A percentile compares a stretch with the other conserved stretches of the same genome.
phyloP scores from a whole-genome alignment of 768 basidiomycete species.

The Trametes villosa region DNA sequence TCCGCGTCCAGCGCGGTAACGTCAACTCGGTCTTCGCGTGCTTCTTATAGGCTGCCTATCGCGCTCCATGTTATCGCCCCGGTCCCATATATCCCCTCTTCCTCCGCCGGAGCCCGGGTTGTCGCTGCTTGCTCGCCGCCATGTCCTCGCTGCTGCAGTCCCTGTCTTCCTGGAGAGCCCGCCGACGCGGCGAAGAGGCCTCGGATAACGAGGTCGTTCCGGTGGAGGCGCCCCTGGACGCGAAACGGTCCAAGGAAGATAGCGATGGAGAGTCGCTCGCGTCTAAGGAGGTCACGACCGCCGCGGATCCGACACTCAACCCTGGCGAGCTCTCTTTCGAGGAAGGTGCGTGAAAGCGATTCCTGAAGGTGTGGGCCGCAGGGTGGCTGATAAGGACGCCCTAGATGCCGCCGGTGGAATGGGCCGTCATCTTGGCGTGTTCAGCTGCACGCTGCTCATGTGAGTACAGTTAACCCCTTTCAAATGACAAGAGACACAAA shows the following conservation, averaged over 20 bases:
- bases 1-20: not conserved
- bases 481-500: not conserved
- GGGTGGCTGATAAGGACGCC: not conserved
- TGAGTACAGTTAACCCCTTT: conserved; percentile 23
- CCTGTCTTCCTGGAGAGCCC: not conserved
- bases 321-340: conserved; percentile 53
- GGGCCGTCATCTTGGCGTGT: conserved; percentile 60
- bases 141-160: conserved; percentile 14
- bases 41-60: conserved; percentile 16
- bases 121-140: not conserved
- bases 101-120: not conserved
- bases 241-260: conserved; percentile 14
- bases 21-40: not conserved
- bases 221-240: conserved; percentile 9
- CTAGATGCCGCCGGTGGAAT: conserved; percentile 58
- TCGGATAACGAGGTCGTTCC: not conserved
- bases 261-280: conserved; percentile 15
- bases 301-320: conserved; percentile 33
- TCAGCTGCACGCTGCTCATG: conserved; percentile 61
- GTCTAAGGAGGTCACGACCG: conserved; percentile 15
- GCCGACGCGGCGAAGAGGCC: not conserved
- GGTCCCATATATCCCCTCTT: not conserved
- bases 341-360: conserved; percentile 36
- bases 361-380: not conserved
- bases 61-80: conserved; percentile 10